phyloP scores from a whole-genome alignment of 768 basidiomycete genomes.

The Lactarius tabidus region DNA sequence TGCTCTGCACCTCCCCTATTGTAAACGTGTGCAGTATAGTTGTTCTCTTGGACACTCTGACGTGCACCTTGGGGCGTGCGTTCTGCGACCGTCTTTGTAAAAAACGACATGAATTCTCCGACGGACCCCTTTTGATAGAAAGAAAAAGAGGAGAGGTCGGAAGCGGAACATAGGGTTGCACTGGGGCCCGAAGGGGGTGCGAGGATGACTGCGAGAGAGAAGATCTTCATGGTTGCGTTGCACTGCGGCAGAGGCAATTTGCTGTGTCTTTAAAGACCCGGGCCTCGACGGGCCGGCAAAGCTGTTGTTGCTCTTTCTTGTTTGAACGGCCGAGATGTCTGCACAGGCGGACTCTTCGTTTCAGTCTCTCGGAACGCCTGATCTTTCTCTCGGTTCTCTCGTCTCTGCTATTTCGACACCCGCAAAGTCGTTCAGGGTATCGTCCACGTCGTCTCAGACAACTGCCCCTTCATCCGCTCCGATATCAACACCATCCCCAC shows the following conservation, averaged over 20 bases:
- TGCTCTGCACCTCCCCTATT: slow-evolving; percentile 84
- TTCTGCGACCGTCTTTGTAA: slow-evolving; percentile 88
- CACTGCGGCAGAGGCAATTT: neutral
- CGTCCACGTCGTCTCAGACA: slow-evolving; percentile 24
- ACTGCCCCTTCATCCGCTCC: slow-evolving; percentile 27
- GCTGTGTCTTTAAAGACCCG: neutral
- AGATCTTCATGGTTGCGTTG: slow-evolving; percentile 71
- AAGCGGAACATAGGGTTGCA: slow-evolving; percentile 61
- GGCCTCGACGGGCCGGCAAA: slow-evolving; percentile 3
- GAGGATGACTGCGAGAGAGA: slow-evolving; percentile 68
- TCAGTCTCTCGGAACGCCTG: slow-evolving; percentile 23
- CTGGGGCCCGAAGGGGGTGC: slow-evolving; percentile 60
- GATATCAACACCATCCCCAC: slow-evolving; percentile 27
- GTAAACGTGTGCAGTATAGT: slow-evolving; percentile 90
- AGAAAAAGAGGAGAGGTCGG: slow-evolving; percentile 85
- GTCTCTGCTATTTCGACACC: slow-evolving; percentile 26
- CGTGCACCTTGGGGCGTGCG: slow-evolving; percentile 84
- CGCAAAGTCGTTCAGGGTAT: slow-evolving; percentile 25
- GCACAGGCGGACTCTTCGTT: slow-evolving; percentile 19
- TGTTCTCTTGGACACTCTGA: slow-evolving; percentile 92
- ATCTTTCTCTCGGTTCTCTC: slow-evolving; percentile 29
- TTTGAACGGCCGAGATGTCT: slow-evolving; percentile 18
- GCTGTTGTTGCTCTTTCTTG: neutral
- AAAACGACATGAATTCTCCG: slow-evolving; percentile 90
- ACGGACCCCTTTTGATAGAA: slow-evolving; percentile 91